Evolutionary conservation across 2,329 filamentous ascomycete species (phyloP).

Genomic region (Pseudohalonectria lignicola): DNA sequence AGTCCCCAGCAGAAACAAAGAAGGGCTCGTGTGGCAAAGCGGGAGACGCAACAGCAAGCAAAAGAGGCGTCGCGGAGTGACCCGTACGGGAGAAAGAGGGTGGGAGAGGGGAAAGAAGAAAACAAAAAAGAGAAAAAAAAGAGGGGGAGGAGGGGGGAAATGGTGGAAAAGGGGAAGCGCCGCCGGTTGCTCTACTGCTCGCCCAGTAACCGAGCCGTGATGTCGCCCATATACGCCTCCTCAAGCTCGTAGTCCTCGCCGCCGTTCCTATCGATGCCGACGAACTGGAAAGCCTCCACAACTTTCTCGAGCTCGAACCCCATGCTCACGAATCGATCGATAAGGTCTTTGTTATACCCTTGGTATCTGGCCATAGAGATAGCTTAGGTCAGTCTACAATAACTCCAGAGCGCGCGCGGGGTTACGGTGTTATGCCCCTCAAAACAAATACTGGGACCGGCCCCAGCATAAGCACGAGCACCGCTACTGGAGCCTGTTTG

Average conservation of each 20-base stretch:
- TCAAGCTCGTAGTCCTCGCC: slow-evolving; percentile 80
- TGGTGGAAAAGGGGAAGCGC: background rate
- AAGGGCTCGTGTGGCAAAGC: too few relatives aligned
- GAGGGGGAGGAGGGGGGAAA: background rate
- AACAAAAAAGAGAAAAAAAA: background rate
- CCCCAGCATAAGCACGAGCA: background rate
- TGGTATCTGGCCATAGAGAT: slow-evolving; percentile 50
- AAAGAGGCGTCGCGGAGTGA: too few relatives aligned
- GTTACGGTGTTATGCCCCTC: too few relatives aligned
- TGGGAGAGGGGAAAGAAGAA: background rate
- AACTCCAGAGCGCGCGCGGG: background rate
- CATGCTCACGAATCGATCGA: slow-evolving; percentile 81
- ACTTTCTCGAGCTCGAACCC: slow-evolving; percentile 84
- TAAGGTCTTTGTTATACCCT: slow-evolving; percentile 75
- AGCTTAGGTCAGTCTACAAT: background rate
- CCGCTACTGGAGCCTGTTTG: too few relatives aligned
- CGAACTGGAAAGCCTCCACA: slow-evolving; percentile 69
- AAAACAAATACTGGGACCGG: background rate
- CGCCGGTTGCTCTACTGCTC: slow-evolving; percentile 53
- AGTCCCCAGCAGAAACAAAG: too few relatives aligned
- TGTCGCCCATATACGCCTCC: slow-evolving; percentile 80
- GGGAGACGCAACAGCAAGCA: too few relatives aligned
- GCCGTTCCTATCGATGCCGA: slow-evolving; percentile 68
- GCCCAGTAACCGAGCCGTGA: slow-evolving; percentile 74
- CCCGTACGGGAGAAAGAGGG: background rate